Percentiles rank a stretch among this genome's conserved stretches.
Conservation (phyloP, 495 filamentous ascomycete species). For the Pyrenopolyporus hunteri region DNA sequence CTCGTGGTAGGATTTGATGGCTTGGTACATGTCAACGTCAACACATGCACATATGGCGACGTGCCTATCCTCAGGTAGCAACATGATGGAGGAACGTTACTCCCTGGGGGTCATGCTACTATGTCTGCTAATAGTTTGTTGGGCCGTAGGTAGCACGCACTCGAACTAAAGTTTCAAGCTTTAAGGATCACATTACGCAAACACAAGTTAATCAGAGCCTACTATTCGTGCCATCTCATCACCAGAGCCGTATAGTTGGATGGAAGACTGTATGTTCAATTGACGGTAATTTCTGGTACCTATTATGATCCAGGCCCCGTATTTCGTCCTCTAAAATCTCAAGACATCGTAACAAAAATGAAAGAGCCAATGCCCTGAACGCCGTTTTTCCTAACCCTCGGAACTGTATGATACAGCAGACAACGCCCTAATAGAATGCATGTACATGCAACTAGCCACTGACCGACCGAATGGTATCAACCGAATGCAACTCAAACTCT, state of each 20-base stretch:
- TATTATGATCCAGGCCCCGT: constrained; percentile 12
- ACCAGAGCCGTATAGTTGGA: background rate
- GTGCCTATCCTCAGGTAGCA: background rate
- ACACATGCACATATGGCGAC: background rate
- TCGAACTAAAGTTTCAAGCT: background rate
- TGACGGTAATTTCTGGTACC: constrained; percentile 16
- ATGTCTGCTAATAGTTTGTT: background rate
- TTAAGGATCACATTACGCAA: background rate
- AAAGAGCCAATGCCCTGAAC: constrained; percentile 28
- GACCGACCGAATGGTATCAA: constrained; percentile 41
- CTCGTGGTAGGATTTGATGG: background rate
- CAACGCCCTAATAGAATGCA: constrained; percentile 32
- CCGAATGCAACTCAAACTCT: constrained; percentile 25
- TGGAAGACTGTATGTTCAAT: constrained; percentile 15
- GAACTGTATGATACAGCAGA: constrained; percentile 37
- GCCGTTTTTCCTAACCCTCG: constrained; percentile 31
- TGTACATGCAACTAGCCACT: constrained; percentile 30
- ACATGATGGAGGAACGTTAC: background rate
- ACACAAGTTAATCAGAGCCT: background rate
- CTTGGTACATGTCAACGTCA: background rate
- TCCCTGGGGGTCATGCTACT: too few relatives aligned
- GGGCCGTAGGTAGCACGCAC: background rate
- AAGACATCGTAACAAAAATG: constrained; percentile 7
- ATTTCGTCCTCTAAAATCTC: constrained; percentile 1
- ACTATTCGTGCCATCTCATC: background rate